Base-by-base conservation (phyloP, 495 filamentous ascomycete species). In the Penicillium argentinense region DNA sequence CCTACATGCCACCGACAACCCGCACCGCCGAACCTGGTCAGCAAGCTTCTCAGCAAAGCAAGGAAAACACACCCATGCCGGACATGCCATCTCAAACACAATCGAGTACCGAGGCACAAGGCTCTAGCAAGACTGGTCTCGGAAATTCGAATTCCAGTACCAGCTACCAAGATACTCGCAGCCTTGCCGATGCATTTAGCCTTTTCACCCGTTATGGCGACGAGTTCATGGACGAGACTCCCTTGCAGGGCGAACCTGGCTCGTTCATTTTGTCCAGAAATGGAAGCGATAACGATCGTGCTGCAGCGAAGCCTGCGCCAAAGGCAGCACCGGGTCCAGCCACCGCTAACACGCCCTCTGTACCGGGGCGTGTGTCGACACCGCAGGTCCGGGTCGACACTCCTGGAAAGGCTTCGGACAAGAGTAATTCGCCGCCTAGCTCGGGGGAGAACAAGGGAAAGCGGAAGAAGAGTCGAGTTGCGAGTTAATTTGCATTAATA, bases 151-250 rank as follows among this genome's bases (percentile, higher is more conserved):
- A 39, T 8, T 28, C 50, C n/a, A 55, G 57, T 30, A 63, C 67
- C 9, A 62, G 51, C n/a, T 55, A 61, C 29, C 67, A 73, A 27
- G 74, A 75, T 37, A 70, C 71, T 1, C 79, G 81, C 11, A 75
- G 83, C 27, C 68, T 91, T 4, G 81, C 83, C 42, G 84, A 93
- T 46, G 78, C 84, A 0, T 80, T 89, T 38, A 70, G 72, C 40
- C 72, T 93, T 19, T 71, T 84, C 36, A 64, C 83, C 12, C 75
- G 76, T 26, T 84, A 82, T 45, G 81, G 79, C 18, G 80, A 85
- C 37, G 91, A 97, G 42, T 95, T 81, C 65, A 90, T 93, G 82
- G 90, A 98, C 65, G 90, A 96, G 62, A 93, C 85, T 53, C 89
- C 90, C 2, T 79, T 96, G 37, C 81, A 86, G 1, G 91, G 91